phyloP scores from a whole-genome alignment of 192 early-diverging fungal species.

The Coemansia sp. region DNA sequence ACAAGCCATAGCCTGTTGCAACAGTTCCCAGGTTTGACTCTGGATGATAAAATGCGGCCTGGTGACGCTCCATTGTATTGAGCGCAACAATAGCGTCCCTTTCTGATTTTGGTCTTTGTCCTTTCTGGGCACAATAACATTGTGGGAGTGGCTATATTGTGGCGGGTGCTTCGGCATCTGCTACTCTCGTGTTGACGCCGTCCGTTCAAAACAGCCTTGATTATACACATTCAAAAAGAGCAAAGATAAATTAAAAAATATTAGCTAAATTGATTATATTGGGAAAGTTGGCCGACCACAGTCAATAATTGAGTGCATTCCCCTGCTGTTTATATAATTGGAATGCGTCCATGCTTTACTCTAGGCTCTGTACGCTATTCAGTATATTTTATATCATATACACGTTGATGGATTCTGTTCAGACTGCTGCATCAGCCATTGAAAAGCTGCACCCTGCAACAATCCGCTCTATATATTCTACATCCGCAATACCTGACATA shows the following conservation, averaged over 20 bases:
- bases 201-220: no score
- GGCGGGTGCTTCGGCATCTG: not conserved
- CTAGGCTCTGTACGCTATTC: not conserved
- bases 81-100: slow-evolving; percentile 1
- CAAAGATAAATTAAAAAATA: slow-evolving; percentile 1
- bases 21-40: not conserved
- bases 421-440: not conserved
- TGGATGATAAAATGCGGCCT: not conserved
- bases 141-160: not conserved
- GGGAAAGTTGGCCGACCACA: not conserved
- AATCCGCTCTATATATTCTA: slow-evolving; percentile 23
- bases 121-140: not conserved
- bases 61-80: not conserved
- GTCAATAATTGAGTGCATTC: slow-evolving; percentile 1
- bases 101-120: not conserved
- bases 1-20: no score
- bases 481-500: slow-evolving; percentile 25
- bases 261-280: not conserved
- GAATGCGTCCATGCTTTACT: not conserved
- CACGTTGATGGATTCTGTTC: not conserved
- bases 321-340: not conserved
- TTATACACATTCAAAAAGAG: not conserved
- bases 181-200: no score
- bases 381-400: not conserved
- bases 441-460: slow-evolving; percentile 3